Evolutionary conservation across 768 basidiomycete species (phyloP), one percentile per base, ranked within the genome.

Genomic region (Boletus rubescentipes): DNA sequence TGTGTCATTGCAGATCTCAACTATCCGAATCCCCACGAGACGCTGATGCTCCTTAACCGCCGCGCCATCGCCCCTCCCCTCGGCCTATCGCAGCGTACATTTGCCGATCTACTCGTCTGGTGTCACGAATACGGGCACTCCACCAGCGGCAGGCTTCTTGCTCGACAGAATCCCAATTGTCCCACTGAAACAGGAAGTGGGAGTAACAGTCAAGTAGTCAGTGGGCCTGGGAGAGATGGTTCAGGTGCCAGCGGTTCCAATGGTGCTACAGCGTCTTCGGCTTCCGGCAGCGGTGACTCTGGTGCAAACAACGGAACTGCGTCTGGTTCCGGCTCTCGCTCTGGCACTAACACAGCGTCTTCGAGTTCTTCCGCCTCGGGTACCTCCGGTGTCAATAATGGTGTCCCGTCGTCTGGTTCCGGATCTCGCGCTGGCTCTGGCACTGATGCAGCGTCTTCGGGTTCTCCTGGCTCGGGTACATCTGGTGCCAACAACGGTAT

Each of bases 21-120:
- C 23, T 70, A 68, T 36, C 50, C 61, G 26, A 38, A 68, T 21
- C 67, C 67, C 16, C 36, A 49, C 26, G 41, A 68, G 2, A 52
- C 67, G 4, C 49, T 70, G 2, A 23, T 29, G 1, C 68, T 70
- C 35, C 68, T 68, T 16, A 15, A 66, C 26, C 60, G 51, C 16
- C 62, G 29, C 42, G 60, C 45, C 30, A 45, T 67, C 36, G 14
- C 31, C 9, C 67, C 65, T 38, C 67, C 69, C 2, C 36, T 11
- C 4, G 69, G 69, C 14, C 26, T 69, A 12, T 57, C 69, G 30
- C 54, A 53, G 46, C 59, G 50, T 2, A 55, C 58, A 0, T 68
- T 68, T 21, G 48, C 47, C 29, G 66, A 68, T 31, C 66, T 68
- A 42, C 68, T 68, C 49, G 9, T 58, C 21, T 70, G 68, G 67